phyloP scores from a whole-genome alignment of 139 green algal species.

The Chlorella sorokiniana region DNA sequence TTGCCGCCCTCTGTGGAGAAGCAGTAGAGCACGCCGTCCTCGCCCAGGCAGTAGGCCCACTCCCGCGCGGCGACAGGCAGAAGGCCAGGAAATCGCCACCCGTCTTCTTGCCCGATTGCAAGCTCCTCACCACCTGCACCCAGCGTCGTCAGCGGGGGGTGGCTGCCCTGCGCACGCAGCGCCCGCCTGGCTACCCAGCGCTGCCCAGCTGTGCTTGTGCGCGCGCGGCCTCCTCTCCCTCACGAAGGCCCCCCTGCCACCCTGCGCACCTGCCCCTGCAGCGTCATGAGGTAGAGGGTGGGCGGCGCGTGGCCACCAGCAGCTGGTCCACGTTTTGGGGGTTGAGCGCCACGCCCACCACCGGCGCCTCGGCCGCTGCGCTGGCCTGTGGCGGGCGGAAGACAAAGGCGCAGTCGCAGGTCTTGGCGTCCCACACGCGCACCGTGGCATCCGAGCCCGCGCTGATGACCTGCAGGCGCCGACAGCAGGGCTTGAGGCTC shows the following conservation, averaged over 20 bases:
- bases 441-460: slow-evolving; percentile 86
- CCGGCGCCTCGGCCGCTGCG: slow-evolving; percentile 58
- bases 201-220: too few species aligned
- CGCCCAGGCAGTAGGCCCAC: slow-evolving; percentile 89
- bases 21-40: slow-evolving; percentile 85
- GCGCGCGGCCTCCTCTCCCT: background rate
- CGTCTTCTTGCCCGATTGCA: slow-evolving; percentile 58
- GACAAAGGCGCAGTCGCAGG: slow-evolving; percentile 79
- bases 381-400: slow-evolving; percentile 56
- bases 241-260: background rate
- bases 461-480: slow-evolving; percentile 60
- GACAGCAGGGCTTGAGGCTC: background rate
- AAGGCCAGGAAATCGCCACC: slow-evolving; percentile 39
- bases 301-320: slow-evolving; percentile 81
- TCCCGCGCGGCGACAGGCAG: slow-evolving; percentile 82
- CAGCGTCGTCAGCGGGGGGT: too few species aligned
- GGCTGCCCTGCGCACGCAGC: background rate
- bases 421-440: slow-evolving; percentile 92
- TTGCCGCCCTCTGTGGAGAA: slow-evolving; percentile 72
- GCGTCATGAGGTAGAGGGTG: slow-evolving; percentile 86
- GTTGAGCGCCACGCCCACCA: slow-evolving; percentile 76
- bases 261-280: slow-evolving; percentile 64
- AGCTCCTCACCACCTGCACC: slow-evolving; percentile 72
- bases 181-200: background rate
- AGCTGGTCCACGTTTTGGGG: slow-evolving; percentile 89